These are phyloP conservation scores for Solanum medicagineum DNA, from an alignment of 257 asterid genomes.

Conservation along the genomic window DNA sequence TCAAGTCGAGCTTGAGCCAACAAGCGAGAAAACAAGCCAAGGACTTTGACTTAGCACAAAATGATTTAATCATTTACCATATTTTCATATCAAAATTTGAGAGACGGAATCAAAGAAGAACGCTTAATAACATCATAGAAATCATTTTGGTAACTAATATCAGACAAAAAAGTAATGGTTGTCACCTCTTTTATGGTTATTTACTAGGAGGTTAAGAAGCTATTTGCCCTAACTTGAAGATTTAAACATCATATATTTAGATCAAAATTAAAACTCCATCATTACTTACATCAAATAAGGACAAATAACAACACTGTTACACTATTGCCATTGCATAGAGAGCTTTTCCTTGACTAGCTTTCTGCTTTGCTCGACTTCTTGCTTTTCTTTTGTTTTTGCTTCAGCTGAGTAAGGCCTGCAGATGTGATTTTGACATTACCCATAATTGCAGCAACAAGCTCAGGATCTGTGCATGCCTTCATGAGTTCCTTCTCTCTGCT, in stretches of 20 bases:
- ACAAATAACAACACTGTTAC: background rate
- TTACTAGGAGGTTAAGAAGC: background rate
- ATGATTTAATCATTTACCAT: background rate
- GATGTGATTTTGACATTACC: constrained; percentile 91
- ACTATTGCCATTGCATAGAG: background rate
- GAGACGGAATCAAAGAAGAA: background rate
- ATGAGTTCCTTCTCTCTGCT: constrained; percentile 84
- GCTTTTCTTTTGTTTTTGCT: constrained; percentile 84
- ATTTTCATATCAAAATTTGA: background rate
- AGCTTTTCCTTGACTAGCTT: constrained; percentile 1
- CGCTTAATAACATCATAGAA: background rate
- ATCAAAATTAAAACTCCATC: background rate
- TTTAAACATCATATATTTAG: background rate
- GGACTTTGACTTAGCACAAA: background rate
- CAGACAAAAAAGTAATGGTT: background rate
- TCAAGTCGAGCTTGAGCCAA: background rate
- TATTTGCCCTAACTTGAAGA: background rate
- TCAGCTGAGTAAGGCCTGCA: constrained; percentile 86
- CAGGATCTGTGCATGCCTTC: constrained; percentile 99
- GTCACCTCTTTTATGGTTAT: background rate
- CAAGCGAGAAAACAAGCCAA: background rate
- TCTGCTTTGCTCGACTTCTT: constrained; percentile 59
- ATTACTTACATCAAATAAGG: background rate
- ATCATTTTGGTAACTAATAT: background rate
- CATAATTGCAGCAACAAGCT: constrained; percentile 78